Conservation (phyloP, 2,329 filamentous ascomycete genomes). For the Alternaria viburni region DNA sequence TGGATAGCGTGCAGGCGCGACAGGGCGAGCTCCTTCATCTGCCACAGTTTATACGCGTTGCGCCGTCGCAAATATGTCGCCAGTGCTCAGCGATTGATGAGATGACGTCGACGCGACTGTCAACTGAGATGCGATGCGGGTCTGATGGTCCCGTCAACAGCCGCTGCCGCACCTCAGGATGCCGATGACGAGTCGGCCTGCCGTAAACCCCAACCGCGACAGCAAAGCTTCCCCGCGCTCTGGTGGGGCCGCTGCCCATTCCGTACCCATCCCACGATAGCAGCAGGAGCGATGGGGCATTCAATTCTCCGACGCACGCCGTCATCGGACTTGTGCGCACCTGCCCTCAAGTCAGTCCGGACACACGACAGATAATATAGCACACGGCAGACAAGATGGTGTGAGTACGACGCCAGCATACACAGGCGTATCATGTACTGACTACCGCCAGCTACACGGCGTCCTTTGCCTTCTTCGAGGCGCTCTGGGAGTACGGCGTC, state of each 20-base stretch:
- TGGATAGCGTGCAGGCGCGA: neutral
- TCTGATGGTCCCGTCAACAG: neutral
- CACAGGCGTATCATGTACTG: neutral
- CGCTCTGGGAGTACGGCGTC: conserved; percentile 68
- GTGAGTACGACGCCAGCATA: conserved; percentile 9
- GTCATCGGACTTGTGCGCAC: neutral
- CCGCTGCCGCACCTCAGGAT: neutral
- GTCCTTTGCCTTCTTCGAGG: conserved; percentile 83
- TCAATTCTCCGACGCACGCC: neutral
- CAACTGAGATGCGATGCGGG: neutral
- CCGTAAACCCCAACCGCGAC: neutral
- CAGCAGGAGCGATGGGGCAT: conserved; percentile 4
- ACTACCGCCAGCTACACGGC: conserved; percentile 65
- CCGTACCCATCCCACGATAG: neutral
- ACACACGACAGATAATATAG: neutral
- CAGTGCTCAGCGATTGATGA: neutral
- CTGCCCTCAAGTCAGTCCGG: neutral
- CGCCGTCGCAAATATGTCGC: neutral
- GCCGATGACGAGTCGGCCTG: neutral
- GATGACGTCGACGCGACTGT: neutral
- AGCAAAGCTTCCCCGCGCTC: conserved; percentile 19
- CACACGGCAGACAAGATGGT: conserved; percentile 23
- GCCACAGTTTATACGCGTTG: neutral
- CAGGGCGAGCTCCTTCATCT: neutral
- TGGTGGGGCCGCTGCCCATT: conserved; percentile 20